These are phyloP conservation scores for Cytospora mali DNA, from an alignment of 2,329 filamentous ascomycete species.

Conservation along the genomic window DNA sequence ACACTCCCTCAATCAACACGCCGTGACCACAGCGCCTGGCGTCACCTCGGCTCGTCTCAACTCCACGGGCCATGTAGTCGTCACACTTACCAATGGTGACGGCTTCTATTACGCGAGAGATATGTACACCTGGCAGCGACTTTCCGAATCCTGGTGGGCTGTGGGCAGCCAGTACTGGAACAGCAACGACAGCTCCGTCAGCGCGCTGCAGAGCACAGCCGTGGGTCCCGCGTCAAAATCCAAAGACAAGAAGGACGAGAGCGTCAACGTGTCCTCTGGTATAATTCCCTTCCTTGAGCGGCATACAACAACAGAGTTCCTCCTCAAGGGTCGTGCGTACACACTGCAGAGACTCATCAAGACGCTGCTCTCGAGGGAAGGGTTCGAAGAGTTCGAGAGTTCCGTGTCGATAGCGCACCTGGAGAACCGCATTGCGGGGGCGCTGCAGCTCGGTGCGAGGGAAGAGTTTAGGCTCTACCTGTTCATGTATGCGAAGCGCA, in stretches of 20 bases:
- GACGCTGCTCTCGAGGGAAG: conserved; percentile 81
- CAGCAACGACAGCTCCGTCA: conserved; percentile 87
- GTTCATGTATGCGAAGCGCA: conserved; percentile 96
- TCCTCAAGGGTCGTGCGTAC: conserved; percentile 89
- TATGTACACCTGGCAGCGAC: conserved; percentile 89
- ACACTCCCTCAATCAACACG: conserved; percentile 75
- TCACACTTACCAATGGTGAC: conserved; percentile 93
- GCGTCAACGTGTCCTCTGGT: conserved; percentile 74
- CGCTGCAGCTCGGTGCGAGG: conserved; percentile 78
- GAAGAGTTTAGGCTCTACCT: conserved; percentile 94
- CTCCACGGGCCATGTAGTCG: conserved; percentile 78
- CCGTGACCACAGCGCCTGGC: conserved; percentile 74
- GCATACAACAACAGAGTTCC: conserved; percentile 89
- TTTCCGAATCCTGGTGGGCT: conserved; percentile 98
- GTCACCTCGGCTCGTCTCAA: conserved; percentile 92
- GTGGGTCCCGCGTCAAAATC: conserved; percentile 59
- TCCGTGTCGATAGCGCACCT: conserved; percentile 91
- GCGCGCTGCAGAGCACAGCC: conserved; percentile 74
- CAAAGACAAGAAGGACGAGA: conserved; percentile 49
- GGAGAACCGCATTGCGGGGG: conserved; percentile 90
- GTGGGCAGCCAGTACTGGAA: conserved; percentile 99
- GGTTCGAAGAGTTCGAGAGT: conserved; percentile 89
- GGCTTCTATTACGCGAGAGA: conserved; percentile 85
- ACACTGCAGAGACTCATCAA: conserved; percentile 92
- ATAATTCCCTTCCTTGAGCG: conserved; percentile 92